Evolutionary conservation across 73 alveolate species (phyloP).

Genomic region (Blepharisma stoltei): DNA sequence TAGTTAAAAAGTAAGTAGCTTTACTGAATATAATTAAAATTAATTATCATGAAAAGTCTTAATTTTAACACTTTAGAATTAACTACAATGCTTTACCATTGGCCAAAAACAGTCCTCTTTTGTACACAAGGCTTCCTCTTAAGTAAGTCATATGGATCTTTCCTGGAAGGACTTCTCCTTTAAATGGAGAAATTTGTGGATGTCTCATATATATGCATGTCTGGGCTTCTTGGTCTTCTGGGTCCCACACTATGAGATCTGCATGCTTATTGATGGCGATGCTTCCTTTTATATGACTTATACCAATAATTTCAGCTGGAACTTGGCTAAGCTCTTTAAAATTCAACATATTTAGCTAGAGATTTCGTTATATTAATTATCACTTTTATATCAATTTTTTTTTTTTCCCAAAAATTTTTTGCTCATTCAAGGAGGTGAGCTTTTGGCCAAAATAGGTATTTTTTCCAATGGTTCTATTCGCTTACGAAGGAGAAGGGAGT

Average conservation of each 20-base stretch:
- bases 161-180: not conserved
- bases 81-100: not conserved
- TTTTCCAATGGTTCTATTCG: too few species aligned
- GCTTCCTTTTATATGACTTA: not conserved
- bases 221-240: not conserved
- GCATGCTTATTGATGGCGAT: not conserved
- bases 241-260: slow-evolving; percentile 25
- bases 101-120: not conserved
- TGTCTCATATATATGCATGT: not conserved
- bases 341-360: too few species aligned
- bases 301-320: slow-evolving; percentile 1
- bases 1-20: slow-evolving; percentile 12
- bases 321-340: not conserved
- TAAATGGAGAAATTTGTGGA: not conserved
- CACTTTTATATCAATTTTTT: too few species aligned
- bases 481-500: too few species aligned
- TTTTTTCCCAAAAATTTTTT: too few species aligned
- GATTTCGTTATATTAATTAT: too few species aligned
- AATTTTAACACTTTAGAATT: too few species aligned
- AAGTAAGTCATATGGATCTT: not conserved
- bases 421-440: too few species aligned
- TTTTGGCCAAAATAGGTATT: too few species aligned
- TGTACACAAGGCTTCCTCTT: slow-evolving; percentile 12
- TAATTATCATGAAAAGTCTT: too few species aligned
- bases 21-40: too few species aligned